A percentile compares a stretch with the other conserved stretches of the same genome.
Evolutionary conservation across 2,329 filamentous ascomycete genomes (phyloP).

Genomic region (Elsinoe ampelina): DNA sequence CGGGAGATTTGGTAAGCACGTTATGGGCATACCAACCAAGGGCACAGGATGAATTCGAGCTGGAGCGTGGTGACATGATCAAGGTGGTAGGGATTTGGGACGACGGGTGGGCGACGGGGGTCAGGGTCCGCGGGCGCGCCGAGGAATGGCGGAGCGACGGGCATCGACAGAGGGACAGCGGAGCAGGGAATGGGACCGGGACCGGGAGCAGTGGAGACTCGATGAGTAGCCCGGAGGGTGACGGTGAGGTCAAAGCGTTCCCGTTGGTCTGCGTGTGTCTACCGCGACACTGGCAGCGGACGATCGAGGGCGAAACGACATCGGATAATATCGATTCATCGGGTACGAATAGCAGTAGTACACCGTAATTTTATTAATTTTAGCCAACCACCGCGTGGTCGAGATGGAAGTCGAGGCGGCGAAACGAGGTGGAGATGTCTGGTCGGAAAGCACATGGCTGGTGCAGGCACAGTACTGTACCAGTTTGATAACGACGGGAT

Average conservation of each 20-base stretch:
- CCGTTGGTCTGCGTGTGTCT: conserved; percentile 92
- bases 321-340: conserved; percentile 18
- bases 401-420: no score
- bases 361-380: conserved; percentile 2
- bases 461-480: no score
- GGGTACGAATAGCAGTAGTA: conserved; percentile 3
- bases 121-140: conserved; percentile 69
- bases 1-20: conserved; percentile 78
- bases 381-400: background rate
- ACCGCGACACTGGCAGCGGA: conserved; percentile 93
- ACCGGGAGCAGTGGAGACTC: conserved; percentile 22
- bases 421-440: background rate
- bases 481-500: background rate
- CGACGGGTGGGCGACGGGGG: conserved; percentile 94
- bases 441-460: background rate
- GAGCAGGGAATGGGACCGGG: conserved; percentile 48
- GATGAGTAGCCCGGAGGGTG: conserved; percentile 13
- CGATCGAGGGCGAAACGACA: conserved; percentile 73
- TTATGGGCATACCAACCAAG: conserved; percentile 96
- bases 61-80: conserved; percentile 95
- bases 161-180: conserved; percentile 79
- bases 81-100: conserved; percentile 99
- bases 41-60: conserved; percentile 81
- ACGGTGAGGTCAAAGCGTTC: conserved; percentile 91
- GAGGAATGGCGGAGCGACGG: conserved; percentile 70